Evolutionary conservation across 192 early-diverging fungal genomes (phyloP).

Genomic region (Mycoemilia scoparia): DNA sequence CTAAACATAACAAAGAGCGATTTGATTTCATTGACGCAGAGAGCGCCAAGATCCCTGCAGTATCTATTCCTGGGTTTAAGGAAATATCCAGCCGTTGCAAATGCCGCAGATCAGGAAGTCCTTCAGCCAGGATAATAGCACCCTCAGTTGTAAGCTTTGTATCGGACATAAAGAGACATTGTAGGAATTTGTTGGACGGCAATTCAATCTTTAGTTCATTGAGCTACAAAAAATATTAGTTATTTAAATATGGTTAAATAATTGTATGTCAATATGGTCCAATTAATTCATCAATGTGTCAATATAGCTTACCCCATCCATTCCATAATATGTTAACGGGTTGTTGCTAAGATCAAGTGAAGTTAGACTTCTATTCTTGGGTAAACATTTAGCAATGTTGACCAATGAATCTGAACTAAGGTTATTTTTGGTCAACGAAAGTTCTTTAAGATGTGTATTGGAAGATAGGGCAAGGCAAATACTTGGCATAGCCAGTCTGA

Average conservation of each 20-base stretch:
- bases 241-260: slow-evolving; percentile 23
- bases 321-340: slow-evolving; percentile 25
- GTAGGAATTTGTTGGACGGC: slow-evolving; percentile 39
- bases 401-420: too few relatives aligned
- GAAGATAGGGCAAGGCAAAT: too few relatives aligned
- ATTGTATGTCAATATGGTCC: slow-evolving; percentile 37
- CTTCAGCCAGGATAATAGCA: slow-evolving; percentile 65
- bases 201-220: slow-evolving; percentile 28
- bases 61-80: slow-evolving; percentile 50
- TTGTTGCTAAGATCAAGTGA: slow-evolving; percentile 21
- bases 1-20: slow-evolving; percentile 47
- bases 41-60: slow-evolving; percentile 71
- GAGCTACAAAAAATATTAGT: slow-evolving; percentile 5
- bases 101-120: slow-evolving; percentile 49
- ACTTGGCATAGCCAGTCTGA: too few relatives aligned
- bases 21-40: slow-evolving; percentile 66
- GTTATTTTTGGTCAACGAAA: too few relatives aligned
- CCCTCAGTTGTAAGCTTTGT: slow-evolving; percentile 49
- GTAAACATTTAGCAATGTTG: too few relatives aligned
- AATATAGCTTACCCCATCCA: slow-evolving; percentile 19
- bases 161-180: slow-evolving; percentile 40
- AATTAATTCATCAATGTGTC: slow-evolving; percentile 30
- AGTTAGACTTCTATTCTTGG: too few relatives aligned
- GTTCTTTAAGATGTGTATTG: too few relatives aligned
- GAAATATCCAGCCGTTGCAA: slow-evolving; percentile 58